A percentile compares a stretch with the other conserved stretches of the same genome.
Conservation (phyloP, 78 protist species). For the Isochrysis galbana region DNA sequence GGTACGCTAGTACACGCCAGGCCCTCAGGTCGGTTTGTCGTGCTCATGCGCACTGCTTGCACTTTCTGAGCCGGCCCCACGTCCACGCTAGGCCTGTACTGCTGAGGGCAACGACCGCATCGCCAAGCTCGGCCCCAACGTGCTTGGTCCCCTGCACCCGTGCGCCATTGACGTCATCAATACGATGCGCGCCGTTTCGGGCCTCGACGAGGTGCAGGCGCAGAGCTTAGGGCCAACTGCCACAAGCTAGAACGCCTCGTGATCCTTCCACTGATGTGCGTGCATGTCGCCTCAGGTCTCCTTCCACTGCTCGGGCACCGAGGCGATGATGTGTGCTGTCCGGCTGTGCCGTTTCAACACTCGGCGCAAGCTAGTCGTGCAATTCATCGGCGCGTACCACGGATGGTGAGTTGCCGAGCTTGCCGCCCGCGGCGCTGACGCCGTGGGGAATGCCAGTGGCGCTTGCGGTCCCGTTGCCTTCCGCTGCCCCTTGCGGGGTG, state of each 20-base stretch:
- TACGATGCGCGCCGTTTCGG: background rate
- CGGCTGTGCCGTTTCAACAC: background rate
- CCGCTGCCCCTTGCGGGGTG: too few relatives aligned
- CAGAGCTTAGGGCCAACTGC: too few relatives aligned
- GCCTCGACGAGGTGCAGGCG: conserved; percentile 19
- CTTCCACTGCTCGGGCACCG: background rate
- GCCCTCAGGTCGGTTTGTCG: too few relatives aligned
- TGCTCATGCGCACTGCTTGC: too few relatives aligned
- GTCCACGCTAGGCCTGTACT: background rate
- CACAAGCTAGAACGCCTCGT: background rate
- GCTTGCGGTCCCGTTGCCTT: too few relatives aligned
- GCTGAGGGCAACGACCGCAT: background rate
- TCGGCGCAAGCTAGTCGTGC: background rate
- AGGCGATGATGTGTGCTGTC: background rate
- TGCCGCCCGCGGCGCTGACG: too few relatives aligned
- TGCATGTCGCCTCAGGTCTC: background rate
- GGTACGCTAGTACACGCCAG: too few relatives aligned
- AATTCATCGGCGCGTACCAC: background rate
- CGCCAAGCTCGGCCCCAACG: background rate
- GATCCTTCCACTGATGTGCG: background rate
- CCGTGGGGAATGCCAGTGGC: too few relatives aligned
- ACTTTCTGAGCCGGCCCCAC: too few relatives aligned
- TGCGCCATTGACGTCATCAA: background rate
- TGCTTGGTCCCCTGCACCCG: background rate
- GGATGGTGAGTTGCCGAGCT: background rate